Base-by-base conservation (phyloP, 1,139 yeast species). In the Blastobotrys apis region DNA sequence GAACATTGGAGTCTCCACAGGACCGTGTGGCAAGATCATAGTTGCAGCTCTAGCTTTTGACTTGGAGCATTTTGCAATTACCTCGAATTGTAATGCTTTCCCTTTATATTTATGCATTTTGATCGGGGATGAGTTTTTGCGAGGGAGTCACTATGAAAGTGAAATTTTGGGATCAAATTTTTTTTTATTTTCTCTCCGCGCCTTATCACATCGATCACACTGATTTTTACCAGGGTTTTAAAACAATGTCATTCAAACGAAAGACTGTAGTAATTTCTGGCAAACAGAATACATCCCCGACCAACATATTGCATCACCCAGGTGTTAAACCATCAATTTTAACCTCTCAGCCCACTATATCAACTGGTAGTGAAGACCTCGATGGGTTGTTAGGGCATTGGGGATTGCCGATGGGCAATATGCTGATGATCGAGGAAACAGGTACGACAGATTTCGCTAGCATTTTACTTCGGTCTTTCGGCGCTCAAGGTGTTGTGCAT, bases 381-480 rank as follows among this genome's bases (percentile, higher is more conserved):
- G 97, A 92, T 62, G 78, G 74, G 52, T 66, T 87, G 1, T 62
- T 92, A 45, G 77, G 77, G 1, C 97, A 92, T 62, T 86, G 79
- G 49, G 98, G 98, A 0, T 61, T 90, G 13, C 97, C 97, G 0
- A 57, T 86, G 15, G 95, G 96, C 0, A 65, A 74, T 12, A 73
- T 85, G 5, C 60, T 88, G 35, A 63, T 90, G 15, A 61, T 92
- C 2, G 92, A 87, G 60, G 98, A 92, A 60, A 75, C 79, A 12
- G 94, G 95, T 0, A 81, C 94, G 13, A 90, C 98, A 0, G 97
- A 92, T 59, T 92, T 88, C 60, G 74, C 84, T 2, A 75, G 88
- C n/a, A 80, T 85, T 10, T 55, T 92, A 32, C 62, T 81, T 31
- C 77, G 92, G 51, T 71, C 80, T 3, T 85, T 81, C 69, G 81